Evolutionary conservation across 768 basidiomycete species (phyloP).

Genomic region (Pleurotus citrinopileatus): DNA sequence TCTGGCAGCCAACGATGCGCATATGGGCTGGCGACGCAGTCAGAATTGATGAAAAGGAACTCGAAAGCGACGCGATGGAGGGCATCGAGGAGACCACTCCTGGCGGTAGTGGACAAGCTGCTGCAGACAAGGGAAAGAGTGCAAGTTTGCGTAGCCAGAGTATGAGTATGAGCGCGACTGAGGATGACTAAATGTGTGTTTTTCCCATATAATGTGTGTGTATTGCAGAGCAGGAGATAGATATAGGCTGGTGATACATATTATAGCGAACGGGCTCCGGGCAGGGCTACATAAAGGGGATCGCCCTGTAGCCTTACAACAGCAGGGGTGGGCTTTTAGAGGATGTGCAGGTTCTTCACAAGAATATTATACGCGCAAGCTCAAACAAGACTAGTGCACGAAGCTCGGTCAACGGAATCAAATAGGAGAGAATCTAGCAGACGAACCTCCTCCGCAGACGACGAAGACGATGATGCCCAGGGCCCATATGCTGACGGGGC

Average conservation of each 20-base stretch:
- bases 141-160: constrained; percentile 53
- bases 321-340: neutral
- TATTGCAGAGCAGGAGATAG: neutral
- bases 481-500: constrained; percentile 74
- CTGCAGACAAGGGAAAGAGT: constrained; percentile 33
- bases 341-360: constrained; percentile 31
- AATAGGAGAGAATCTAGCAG: neutral
- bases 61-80: constrained; percentile 80
- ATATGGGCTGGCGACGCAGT: constrained; percentile 92
- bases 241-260: constrained; percentile 8
- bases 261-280: neutral
- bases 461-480: constrained; percentile 75
- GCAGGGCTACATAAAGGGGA: constrained; percentile 9
- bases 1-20: constrained; percentile 96
- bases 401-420: neutral
- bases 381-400: constrained; percentile 67
- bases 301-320: constrained; percentile 3
- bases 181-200: constrained; percentile 40
- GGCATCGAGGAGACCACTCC: constrained; percentile 51
- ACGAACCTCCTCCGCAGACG: constrained; percentile 75
- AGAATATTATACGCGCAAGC: constrained; percentile 61
- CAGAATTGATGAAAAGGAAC: constrained; percentile 78
- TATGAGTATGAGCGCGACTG: constrained; percentile 59
- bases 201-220: neutral
- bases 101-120: constrained; percentile 20